These are phyloP conservation scores for Quercus gilva DNA, from an alignment of 306 rosid genomes.

Conservation along the genomic window DNA sequence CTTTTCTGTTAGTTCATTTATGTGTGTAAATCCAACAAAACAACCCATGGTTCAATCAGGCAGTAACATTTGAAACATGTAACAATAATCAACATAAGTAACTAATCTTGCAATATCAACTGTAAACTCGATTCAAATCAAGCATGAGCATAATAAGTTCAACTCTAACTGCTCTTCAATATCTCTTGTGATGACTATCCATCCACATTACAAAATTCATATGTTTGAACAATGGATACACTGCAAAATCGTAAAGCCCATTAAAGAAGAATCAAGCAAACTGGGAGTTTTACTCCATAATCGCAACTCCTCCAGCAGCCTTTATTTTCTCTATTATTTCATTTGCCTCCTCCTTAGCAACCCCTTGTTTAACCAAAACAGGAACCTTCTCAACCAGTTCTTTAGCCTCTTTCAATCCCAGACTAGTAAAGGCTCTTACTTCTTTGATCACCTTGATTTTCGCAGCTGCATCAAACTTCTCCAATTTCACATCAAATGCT, in stretches of 20 bases:
- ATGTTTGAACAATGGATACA: not conserved
- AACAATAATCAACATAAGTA: not conserved
- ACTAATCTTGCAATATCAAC: not conserved
- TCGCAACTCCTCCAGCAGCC: not conserved
- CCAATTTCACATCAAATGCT: conserved; percentile 1
- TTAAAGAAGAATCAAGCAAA: not conserved
- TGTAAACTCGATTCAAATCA: not conserved
- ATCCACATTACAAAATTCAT: not conserved
- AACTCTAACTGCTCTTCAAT: not conserved
- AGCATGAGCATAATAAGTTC: not conserved
- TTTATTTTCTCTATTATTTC: conserved; percentile 1
- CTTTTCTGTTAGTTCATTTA: no score
- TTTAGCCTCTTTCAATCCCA: conserved; percentile 9
- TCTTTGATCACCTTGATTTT: conserved; percentile 11
- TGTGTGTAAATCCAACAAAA: no score
- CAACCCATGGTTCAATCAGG: no score
- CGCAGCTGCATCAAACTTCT: not conserved
- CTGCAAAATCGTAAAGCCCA: not conserved
- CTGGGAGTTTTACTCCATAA: not conserved
- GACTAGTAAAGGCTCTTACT: conserved; percentile 2
- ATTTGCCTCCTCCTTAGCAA: conserved; percentile 6
- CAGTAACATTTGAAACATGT: no score
- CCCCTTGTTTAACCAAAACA: not conserved
- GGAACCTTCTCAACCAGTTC: conserved; percentile 6
- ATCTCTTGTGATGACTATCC: not conserved